Percentiles rank a stretch among this genome's conserved stretches.
Evolutionary conservation across 768 basidiomycete species (phyloP).

Genomic region (Pisolithus microcarpus): DNA sequence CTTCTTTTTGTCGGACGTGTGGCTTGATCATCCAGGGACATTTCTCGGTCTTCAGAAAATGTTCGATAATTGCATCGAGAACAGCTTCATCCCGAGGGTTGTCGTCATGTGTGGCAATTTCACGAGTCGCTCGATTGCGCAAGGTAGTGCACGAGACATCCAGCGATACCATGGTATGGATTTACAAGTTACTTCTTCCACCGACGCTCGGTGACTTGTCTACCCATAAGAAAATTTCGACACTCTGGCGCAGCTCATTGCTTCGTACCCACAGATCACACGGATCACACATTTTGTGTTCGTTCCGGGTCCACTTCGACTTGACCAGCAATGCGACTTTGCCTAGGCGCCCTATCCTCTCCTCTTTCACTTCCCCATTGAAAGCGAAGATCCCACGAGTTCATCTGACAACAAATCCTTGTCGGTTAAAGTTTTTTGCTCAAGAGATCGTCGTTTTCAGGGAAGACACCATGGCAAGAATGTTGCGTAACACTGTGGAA

Average conservation of each 20-base stretch:
- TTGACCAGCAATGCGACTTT: conserved; percentile 73
- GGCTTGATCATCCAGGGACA: conserved; percentile 86
- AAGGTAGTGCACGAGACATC: conserved; percentile 72
- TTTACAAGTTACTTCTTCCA: not conserved
- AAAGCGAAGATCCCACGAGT: conserved; percentile 69
- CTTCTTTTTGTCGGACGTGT: conserved; percentile 93
- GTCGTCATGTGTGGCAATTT: conserved; percentile 96
- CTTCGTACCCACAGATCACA: conserved; percentile 70
- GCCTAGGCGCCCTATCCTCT: conserved; percentile 76
- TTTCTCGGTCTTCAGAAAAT: conserved; percentile 73
- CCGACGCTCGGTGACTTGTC: not conserved
- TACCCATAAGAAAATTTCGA: conserved; percentile 76
- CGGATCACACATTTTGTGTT: conserved; percentile 84
- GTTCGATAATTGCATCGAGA: conserved; percentile 86
- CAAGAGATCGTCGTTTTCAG: conserved; percentile 94
- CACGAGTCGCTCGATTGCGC: conserved; percentile 70
- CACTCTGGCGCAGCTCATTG: conserved; percentile 75
- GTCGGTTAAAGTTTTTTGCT: conserved; percentile 88
- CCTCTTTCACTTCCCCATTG: conserved; percentile 64
- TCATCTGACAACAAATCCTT: conserved; percentile 85
- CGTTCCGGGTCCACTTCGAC: conserved; percentile 91
- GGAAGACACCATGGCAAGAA: conserved; percentile 88
- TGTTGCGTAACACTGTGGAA: conserved; percentile 87
- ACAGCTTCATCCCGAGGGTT: conserved; percentile 77
- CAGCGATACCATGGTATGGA: conserved; percentile 75